Base-by-base conservation (phyloP, 768 basidiomycete genomes). In the Phylloporus rhodoxanthus region DNA sequence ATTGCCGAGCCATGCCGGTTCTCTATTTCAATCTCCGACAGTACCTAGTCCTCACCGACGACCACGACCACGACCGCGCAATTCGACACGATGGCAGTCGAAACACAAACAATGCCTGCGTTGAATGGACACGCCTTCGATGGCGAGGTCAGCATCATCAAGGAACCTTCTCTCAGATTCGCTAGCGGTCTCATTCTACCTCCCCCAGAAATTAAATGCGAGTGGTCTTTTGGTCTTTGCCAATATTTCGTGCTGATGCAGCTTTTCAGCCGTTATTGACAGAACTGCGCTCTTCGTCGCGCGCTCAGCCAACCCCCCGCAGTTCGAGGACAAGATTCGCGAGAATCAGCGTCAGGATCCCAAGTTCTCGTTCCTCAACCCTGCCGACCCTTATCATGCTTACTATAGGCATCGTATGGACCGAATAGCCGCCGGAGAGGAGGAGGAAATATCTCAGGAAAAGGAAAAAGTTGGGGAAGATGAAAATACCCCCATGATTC, bases 281-380 rank as follows among this genome's bases (percentile, higher is more conserved):
- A 82, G 91, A 62, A 99, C 96, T 13, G 94, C 96, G 4, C 69
- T 78, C 11, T 91, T 87, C 52, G 88, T 98, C 53, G 91, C 93
- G 30, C 86, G 89, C 56, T 95, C 93, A n/a, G 87, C 87, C 23
- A 90, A 96, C 61, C 92, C 94, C 7, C 81, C 84, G 9, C 82
- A 87, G 59, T 93, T 99, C 63, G 95, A 98, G 72, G 91, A 93
- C 66, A 94, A 95, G 72, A 92, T 99, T 68, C 84, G 93, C 60
- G 93, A 97, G 72, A 87, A 89, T 61, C 94, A 94, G 70, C 90
- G 92, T 71, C 80, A 84, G 57, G 95, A 98, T 75, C 91, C 93
- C 50, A 95, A 96, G 72, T 99, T 98, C 77, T 92, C 95, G 50
- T 99, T 99, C 76, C 80, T 99, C 68, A 95, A 95, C 74, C 85